Percentiles rank a stretch among this genome's conserved stretches.
Conservation (phyloP, 352 stramenopile species). For the Pythium aquatile region DNA sequence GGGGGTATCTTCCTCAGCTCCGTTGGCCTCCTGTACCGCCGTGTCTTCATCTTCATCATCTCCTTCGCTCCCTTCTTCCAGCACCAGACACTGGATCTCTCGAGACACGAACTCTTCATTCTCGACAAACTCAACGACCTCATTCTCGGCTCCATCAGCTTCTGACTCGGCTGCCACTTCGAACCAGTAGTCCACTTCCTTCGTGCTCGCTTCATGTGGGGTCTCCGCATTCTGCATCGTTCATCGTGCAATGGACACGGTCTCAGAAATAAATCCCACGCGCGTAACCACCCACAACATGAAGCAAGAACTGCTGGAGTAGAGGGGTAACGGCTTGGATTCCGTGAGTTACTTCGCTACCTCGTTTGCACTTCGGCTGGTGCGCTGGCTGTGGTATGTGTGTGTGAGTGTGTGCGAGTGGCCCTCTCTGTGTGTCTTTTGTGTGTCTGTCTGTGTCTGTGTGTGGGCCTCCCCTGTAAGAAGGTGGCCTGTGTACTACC, state of each 20-base stretch:
- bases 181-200: neutral
- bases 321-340: constrained; percentile 1
- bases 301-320: neutral
- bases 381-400: neutral
- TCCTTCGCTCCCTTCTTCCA: neutral
- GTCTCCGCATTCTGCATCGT: neutral
- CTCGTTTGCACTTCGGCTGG: constrained; percentile 1
- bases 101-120: neutral
- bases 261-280: neutral
- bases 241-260: neutral
- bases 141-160: neutral
- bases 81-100: neutral
- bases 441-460: constrained; percentile 25
- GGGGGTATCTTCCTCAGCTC: neutral
- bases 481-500: neutral
- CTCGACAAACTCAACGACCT: neutral
- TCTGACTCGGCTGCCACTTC: neutral
- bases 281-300: neutral
- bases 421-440: neutral
- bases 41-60: neutral
- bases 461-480: neutral
- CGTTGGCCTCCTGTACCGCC: neutral
- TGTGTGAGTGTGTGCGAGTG: neutral
- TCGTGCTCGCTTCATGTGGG: neutral
- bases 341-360: neutral